Base-by-base conservation (phyloP, 1,139 yeast species). In the Yamadazyma jaroonii region DNA sequence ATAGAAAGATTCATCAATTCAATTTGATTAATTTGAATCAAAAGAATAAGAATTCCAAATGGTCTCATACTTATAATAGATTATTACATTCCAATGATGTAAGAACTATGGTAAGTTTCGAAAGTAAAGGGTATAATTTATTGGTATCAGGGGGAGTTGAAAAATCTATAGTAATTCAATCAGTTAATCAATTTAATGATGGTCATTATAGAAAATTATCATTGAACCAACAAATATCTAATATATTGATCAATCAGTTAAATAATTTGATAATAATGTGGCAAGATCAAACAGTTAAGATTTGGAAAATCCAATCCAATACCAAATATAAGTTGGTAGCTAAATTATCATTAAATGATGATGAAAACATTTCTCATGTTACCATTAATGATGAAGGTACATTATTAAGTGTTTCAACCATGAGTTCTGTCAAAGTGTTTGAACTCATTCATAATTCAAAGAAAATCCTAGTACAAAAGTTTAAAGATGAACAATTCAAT, bases 81-180 rank as follows among this genome's bases (percentile, higher is more conserved):
- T 70, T 90, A 41, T 72, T 90, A 47, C 97, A 92, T 59, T 80
- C 95, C 32, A 89, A 89, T 55, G 98, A 92, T 62, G 80, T 92
- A 29, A 79, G 98, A 52, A 73, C 95, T 1, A 74, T 92, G 76
- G 68, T 83, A 1, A 65, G 81, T 6, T 84, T 72, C 49, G 88
- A 83, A 56, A 76, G 90, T 34, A 81, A 79, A 47, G 81, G 81
- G 25, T 73, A 81, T 36, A 84, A 82, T 49, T 73, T 84, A 45
- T 66, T 90, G 42, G 77, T 87, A 2, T 84, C 94, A 52, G 97
- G 96, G 38, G 97, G 97, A 45, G 94, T 87, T 13, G 97, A 92
- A 59, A 75, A 86, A 52, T 74, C 82, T 12, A 65, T 92, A 40
- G 90, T 86, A 3, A 72, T 92, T 26, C 85, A 79, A 54, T 77